Evolutionary conservation across 2,329 filamentous ascomycete species (phyloP), one percentile per base, ranked within the genome.

Genomic region (Alternaria ethzedia): DNA sequence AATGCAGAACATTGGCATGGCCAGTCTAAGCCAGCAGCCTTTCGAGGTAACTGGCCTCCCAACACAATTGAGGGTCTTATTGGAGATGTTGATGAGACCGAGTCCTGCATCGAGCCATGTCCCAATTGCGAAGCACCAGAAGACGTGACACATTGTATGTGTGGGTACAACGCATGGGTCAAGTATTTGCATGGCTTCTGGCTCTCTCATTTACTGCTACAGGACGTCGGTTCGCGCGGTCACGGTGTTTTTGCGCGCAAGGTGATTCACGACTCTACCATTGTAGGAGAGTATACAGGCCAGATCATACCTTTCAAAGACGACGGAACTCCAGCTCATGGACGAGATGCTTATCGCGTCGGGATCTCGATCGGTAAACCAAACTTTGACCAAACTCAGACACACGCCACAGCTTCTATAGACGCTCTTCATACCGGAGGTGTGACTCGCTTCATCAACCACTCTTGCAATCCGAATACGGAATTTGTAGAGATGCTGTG

Each of bases 391-490:
- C 28, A 6, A 20, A 10, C 30, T 36, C 30, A 30, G 21, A 15
- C 6, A 23, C 36, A 49, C 20, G 23, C 26, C n/a, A 54, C 47
- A 5, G 25, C 25, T 17, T 47, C 21, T 26, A 30, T 67, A 12
- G 66, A 69, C 28, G 54, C 46, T 2, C 47, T 17, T 2, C 15
- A 17, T 10, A 58, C 25, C 12, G 64, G 61, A 8, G 65, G 62
- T 3, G 25, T 60, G 3, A 28, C 51, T n/a, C 62, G 67, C 2
- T 65, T 65, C 45, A 4, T 61, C 8, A 67, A 65, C 20, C 65
- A 65, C 25, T 64, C 57, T 7, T 69, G 62, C 30, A 30, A 60
- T 15, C 44, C 57, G 1, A 67, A 64, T 32, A 54, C 50, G 11
- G 9, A 6, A 3, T n/a, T 67, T 15, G 2, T 49, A 2, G n/a